phyloP scores from a whole-genome alignment of 2,329 filamentous ascomycete species.

The Ceratocystiopsis brevicomis region DNA sequence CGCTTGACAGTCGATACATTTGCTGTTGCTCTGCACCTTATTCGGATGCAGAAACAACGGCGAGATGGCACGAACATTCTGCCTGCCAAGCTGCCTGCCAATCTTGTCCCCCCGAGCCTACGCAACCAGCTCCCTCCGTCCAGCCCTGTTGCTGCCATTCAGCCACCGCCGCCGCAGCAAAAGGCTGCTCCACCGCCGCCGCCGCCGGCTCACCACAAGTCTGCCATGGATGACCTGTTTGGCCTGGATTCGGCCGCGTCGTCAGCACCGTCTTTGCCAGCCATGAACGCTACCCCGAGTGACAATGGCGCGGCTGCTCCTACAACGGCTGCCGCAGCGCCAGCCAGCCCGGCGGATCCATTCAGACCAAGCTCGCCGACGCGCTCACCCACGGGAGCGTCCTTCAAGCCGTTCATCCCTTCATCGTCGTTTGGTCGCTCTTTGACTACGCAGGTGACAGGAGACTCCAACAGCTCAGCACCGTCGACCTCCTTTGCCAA shows the following conservation, averaged over 20 bases:
- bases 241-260: constrained; percentile 55
- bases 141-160: constrained; percentile 23
- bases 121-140: constrained; percentile 39
- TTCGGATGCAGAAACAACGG: constrained; percentile 68
- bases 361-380: constrained; percentile 27
- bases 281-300: constrained; percentile 3
- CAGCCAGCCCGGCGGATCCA: constrained; percentile 17
- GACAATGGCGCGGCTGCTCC: not conserved
- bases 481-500: constrained; percentile 18
- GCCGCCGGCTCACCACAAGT: constrained; percentile 24
- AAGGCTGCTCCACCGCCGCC: constrained; percentile 11
- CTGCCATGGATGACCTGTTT: constrained; percentile 84
- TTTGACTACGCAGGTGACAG: constrained; percentile 58
- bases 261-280: constrained; percentile 22
- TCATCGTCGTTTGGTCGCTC: constrained; percentile 83
- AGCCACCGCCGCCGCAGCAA: constrained; percentile 16
- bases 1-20: constrained; percentile 78
- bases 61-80: constrained; percentile 41
- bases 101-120: constrained; percentile 72
- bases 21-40: constrained; percentile 92
- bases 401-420: constrained; percentile 79
- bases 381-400: constrained; percentile 23
- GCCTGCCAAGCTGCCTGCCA: constrained; percentile 60
- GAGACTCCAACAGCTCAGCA: constrained; percentile 31
- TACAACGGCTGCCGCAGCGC: constrained; percentile 28